phyloP scores from a whole-genome alignment of 345 rosid species.

The Firmiana major region DNA sequence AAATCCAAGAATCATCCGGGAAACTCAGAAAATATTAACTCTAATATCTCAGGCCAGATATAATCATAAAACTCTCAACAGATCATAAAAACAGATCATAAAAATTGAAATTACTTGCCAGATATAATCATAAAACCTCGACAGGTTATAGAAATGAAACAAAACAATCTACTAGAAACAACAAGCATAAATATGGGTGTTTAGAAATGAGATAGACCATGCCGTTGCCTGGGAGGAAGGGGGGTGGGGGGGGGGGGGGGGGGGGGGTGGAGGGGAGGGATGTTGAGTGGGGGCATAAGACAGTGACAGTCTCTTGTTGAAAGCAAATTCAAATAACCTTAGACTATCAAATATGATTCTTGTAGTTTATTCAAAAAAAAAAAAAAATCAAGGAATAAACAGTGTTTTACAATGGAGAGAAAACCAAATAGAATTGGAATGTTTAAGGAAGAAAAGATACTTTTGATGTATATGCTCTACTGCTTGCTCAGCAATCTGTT shows the following conservation, averaged over 20 bases:
- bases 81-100: too few species aligned
- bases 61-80: too few species aligned
- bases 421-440: not conserved
- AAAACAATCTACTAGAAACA: not conserved
- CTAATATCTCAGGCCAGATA: too few species aligned
- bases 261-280: not conserved
- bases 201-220: not conserved
- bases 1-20: not conserved
- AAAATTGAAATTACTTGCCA: too few species aligned
- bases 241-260: not conserved
- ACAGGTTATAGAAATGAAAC: too few species aligned
- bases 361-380: not conserved
- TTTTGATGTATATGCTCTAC: conserved; percentile 99
- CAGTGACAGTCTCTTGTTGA: not conserved
- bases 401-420: not conserved
- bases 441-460: conserved; percentile 38
- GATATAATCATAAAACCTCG: too few species aligned
- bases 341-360: not conserved
- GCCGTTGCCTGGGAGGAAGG: not conserved
- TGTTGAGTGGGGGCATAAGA: not conserved
- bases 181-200: not conserved
- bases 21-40: not conserved
- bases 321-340: conserved; percentile 3
- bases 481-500: conserved; percentile 97
- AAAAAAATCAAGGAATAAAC: not conserved